A percentile compares a stretch with the other conserved stretches of the same genome.
phyloP scores from a whole-genome alignment of 2,329 filamentous ascomycete genomes.

The Colletotrichum sidae region DNA sequence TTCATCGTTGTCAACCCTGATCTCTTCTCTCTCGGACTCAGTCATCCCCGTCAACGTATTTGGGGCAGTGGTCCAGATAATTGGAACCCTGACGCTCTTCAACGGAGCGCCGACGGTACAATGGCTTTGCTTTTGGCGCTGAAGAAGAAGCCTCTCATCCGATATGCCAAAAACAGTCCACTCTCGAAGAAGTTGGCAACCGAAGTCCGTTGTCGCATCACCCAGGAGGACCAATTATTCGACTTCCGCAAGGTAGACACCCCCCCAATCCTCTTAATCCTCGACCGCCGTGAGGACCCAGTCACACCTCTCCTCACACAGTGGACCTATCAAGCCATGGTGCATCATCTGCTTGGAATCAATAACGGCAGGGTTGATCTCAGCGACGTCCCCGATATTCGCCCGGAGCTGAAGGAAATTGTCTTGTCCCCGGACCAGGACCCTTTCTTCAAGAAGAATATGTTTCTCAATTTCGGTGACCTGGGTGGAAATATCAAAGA shows the following conservation, averaged over 20 bases:
- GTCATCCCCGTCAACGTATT: conserved; percentile 78
- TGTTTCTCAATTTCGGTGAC: conserved; percentile 98
- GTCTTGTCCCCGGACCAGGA: conserved; percentile 97
- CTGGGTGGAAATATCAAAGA: conserved; percentile 97
- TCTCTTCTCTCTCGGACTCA: conserved; percentile 83
- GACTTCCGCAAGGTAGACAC: conserved; percentile 97
- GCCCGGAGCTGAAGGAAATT: conserved; percentile 91
- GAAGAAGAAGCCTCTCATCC: conserved; percentile 96
- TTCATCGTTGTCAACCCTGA: conserved; percentile 96
- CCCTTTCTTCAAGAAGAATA: conserved; percentile 98
- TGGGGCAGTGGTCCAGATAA: conserved; percentile 86
- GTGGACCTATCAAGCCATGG: conserved; percentile 99
- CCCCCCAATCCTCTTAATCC: conserved; percentile 87
- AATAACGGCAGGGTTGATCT: conserved; percentile 94
- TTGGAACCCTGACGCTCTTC: conserved; percentile 91
- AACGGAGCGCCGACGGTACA: conserved; percentile 87
- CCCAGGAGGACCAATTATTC: conserved; percentile 95
- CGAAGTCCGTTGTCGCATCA: conserved; percentile 91
- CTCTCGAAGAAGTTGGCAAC: conserved; percentile 93
- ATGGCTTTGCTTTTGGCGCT: conserved; percentile 86
- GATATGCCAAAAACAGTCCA: conserved; percentile 91
- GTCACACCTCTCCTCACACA: conserved; percentile 94
- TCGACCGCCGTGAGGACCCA: conserved; percentile 93
- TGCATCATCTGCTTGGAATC: conserved; percentile 94
- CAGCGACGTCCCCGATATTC: conserved; percentile 83